Base-by-base conservation (phyloP, 2,329 filamentous ascomycete species). In the Fusarium vanettenii region DNA sequence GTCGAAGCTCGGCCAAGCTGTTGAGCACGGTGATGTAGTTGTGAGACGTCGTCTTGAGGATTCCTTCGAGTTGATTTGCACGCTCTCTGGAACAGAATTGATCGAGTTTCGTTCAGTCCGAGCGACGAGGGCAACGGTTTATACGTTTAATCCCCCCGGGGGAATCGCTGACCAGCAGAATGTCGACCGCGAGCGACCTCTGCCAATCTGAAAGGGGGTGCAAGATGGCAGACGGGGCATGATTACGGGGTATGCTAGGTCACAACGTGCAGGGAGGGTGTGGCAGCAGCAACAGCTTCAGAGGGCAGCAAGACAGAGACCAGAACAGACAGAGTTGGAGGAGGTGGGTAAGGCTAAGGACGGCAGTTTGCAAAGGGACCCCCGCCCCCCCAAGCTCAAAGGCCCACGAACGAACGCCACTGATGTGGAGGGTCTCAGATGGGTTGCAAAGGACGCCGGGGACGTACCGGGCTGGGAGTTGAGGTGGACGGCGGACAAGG, bases 381-480 rank as follows among this genome's bases (percentile, higher is more conserved):
- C 75, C 75, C 75, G 71, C 67, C 75, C 69, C 61, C 60, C 70
- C 64, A 72, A 72, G 67, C 68, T 74, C 48, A 31, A 31, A 52
- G 61, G 73, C 60, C 66, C 74, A 74, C 63, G 68, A 65, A 72
- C 73, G 76, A 77, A 78, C 78, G 78, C 78, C 78, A 77, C 78
- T 79, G 78, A 79, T 79, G 78, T 76, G 77, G 78, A 77, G 78
- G 76, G 78, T 78, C 76, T 78, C 70, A 78, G 73, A 79, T 78
- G 78, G 76, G 69, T 71, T 74, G 67, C 75, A 70, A 76, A 71
- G 74, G 66, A 50, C 48, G 52, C 37, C 59, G 41, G 60, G 66
- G 73, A 78, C 72, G 75, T 75, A 78, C 70, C 66, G 69, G 72
- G 70, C 76, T 77, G 72, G 62, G 75, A 78, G 71, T 73, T 76